Conservation (phyloP, 1,284 basidiomycete genomes). For the Abortiporus biennis region DNA sequence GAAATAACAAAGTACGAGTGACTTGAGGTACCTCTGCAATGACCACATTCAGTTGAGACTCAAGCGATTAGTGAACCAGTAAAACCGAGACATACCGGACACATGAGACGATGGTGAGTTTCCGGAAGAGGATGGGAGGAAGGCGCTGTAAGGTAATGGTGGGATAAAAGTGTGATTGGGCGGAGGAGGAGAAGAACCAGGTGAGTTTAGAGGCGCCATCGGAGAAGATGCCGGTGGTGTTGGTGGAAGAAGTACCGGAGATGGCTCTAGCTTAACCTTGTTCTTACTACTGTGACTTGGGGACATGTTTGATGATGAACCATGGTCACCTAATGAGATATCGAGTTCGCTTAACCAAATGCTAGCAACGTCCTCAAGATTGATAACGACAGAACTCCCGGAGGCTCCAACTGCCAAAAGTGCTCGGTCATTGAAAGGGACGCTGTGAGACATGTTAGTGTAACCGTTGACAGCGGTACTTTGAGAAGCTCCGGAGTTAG, state of each 20-base stretch:
- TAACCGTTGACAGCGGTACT: neutral
- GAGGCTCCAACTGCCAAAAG: constrained; percentile 33
- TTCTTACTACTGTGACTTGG: constrained; percentile 10
- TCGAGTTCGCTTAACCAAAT: constrained; percentile 42
- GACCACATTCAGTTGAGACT: neutral
- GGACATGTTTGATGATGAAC: constrained; percentile 1
- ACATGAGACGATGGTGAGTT: constrained; percentile 1
- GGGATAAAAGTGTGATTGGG: constrained; percentile 10
- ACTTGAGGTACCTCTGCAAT: constrained; percentile 27
- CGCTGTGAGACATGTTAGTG: constrained; percentile 9
- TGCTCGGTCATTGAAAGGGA: constrained; percentile 33
- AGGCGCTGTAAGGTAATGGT: constrained; percentile 11
- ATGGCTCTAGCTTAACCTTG: constrained; percentile 44
- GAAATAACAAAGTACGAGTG: constrained; percentile 30
- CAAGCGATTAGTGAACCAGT: too few species aligned
- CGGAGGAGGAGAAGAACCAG: constrained; percentile 8
- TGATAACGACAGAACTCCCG: constrained; percentile 47
- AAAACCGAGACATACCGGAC: constrained; percentile 4
- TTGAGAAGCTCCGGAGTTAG: constrained; percentile 5
- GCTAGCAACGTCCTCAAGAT: constrained; percentile 47
- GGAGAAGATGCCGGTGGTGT: constrained; percentile 7
- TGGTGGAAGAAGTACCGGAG: constrained; percentile 24
- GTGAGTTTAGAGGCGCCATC: neutral
- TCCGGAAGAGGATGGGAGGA: constrained; percentile 15
- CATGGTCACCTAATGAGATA: constrained; percentile 12